Evolutionary conservation across 2,329 filamentous ascomycete genomes (phyloP), one percentile per base, ranked within the genome.

Genomic region (Hymenoscyphus linearis): DNA sequence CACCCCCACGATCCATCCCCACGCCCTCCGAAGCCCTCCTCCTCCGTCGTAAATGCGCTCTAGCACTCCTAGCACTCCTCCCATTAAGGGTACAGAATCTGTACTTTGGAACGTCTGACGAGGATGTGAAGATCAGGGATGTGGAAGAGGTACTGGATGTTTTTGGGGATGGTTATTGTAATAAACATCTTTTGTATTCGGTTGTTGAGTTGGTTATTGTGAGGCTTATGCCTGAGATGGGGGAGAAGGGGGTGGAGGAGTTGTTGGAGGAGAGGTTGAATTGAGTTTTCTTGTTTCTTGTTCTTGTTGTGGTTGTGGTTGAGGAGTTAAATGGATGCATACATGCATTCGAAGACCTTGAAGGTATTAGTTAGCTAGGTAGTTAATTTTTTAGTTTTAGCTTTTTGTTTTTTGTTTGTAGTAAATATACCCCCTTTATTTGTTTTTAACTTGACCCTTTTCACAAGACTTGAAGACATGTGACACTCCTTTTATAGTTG

Each of bases 141-240:
- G 77, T 81, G 25, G 77, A 83, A 58, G 76, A 78, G 64, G 78
- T 92, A 53, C 79, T 98, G 54, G 85, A 89, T 68, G 79, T 93
- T 40, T 87, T 96, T 67, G 84, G 83, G 16, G 92, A 97, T 75
- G 80, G 83, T 57, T 96, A 96, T 76, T 88, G 92, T 76, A 99
- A 99, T 76, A 96, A 93, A 77, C 92, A 97, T 76, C 78, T 98
- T 35, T 78, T 96, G 68, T 96, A 96, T 71, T 81, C 85, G 52
- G 80, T 95, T 55, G 77, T 98, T 36, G 95, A 99, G 76, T 76
- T 93, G 61, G 73, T 96, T 2, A 79, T 97, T n/a, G 83, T 91
- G 60, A 85, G 88, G 66, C 75, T 98, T 64, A 84, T 96, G 71
- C 95, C 95, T 4, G 95, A 99, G 76, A 74, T 98, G 69, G 81